Base-by-base conservation (phyloP, 176 grass and related monocot species). In the Triticum dicoccoides region DNA sequence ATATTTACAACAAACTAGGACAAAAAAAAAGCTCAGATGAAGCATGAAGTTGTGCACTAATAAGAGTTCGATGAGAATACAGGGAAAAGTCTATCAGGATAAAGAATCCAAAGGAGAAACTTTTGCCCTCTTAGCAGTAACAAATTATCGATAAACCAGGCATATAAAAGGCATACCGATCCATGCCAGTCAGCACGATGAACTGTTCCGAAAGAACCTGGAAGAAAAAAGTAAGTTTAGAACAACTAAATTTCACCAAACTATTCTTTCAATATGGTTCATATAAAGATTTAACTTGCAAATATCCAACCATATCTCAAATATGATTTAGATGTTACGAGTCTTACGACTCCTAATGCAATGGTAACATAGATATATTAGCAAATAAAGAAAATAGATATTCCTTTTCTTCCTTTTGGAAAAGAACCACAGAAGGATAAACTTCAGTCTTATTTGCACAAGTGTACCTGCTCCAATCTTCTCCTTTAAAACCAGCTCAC, bases 101-200 rank as follows among this genome's bases (percentile, higher is more conserved):
- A 71, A 78, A 86, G 52, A 77, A 83, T 67, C 52, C 58, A 83
- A 78, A 71, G 47, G 44, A 83, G 58, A 42, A 59, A 81, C 75
- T 32, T 23, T 66, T 11, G 35, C 35, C 41, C 65, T 67, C 11
- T 51, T 66, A 66, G 13, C 71, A 90, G 70, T 41, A 59, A 79
- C 25, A 89, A 18, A 24, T 27, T 33, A 84, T 80, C 3, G 41
- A 73, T 72, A 91, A 39, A 45, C 32, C 59, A 86, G 86, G 61
- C 58, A 87, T 54, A n/a, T 52, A 39, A 65, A 63, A 80, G 80
- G 68, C 92, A 89, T 96, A 98, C 97, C 87, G 97, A 98, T 86
- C 97, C 94, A 96, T 98, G 92, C 97, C 94, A 98, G 68, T 98
- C 97, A 91, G 97, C 97, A 91, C 90, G 97, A 88, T 96, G 97